Base-by-base conservation (phyloP, 2,329 filamentous ascomycete genomes). In the Arthrobotrys iridis region DNA sequence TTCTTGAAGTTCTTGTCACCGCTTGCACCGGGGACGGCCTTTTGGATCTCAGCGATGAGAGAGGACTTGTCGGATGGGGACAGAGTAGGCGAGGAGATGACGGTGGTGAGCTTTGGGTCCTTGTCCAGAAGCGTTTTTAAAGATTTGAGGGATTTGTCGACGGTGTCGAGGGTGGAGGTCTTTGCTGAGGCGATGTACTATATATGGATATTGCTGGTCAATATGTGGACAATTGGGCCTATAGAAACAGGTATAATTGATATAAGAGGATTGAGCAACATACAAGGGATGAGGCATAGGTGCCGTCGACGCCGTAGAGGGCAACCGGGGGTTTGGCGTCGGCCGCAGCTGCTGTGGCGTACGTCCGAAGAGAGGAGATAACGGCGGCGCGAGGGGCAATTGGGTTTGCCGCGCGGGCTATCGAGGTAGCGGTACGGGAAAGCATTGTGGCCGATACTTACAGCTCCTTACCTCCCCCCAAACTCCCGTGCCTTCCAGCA, bases 201-300 rank as follows among this genome's bases (percentile, higher is more conserved):
- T 79, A 43, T 46, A 20, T 45, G 37, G 26, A 13, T 26, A 41
- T 59, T 45, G 8, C 15, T 1, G 13, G 50, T 59, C 24, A 43
- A 40, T 30, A 4, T 30, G 40, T 10, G 48, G n/a, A 45, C 35
- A 45, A 62, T 62, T 70, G 57, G 24, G 22, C 28, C 8, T 10
- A 41, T 20, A 8, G 30, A 10, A 15, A 40, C 22, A 26, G 20
- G 8, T 22, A 24, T 2, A 24, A 57, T 41, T 11, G 60, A 41
- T 37, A 41, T 43, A 30, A 20, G 6, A 11, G 24, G 35, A 41
- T 7, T 20, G 10, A 1, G 13, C 30, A 26, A 58, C 92, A 84
- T 94, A 99, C 95, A 90, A 99, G 88, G 86, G 95, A 95, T 86
- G 91, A 93, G 83, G 95, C 95, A 86, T 99, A 99, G 83, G 94